Base-by-base conservation (phyloP, 441 rosid genomes). In the Populus tomentosa region DNA sequence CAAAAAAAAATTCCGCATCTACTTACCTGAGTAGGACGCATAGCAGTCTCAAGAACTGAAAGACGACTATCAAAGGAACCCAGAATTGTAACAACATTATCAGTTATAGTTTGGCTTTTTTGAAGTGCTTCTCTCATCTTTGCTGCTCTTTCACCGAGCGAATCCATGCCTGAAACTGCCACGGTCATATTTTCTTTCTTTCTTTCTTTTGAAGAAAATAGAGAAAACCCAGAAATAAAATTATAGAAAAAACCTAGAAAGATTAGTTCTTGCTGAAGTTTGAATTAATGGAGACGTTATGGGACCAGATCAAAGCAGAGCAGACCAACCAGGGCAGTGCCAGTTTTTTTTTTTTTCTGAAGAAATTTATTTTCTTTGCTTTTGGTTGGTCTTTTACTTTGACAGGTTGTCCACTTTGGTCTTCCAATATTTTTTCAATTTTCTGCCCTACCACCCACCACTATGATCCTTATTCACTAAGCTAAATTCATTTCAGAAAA, bases 271-370 rank as follows among this genome's bases (percentile, higher is more conserved):
- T 62, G 23, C 66, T 8, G 18, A 40, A 13, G 10, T 6, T 33
- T 3, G 35, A 53, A 46, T 13, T 14, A 70, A 42, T 23, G 26
- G 42, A 42, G 24, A 70, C 1, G 20, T 4, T 77, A 42, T 42
- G 53, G 53, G 18, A 42, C 53, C 53, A 42, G 53, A 42, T 10
- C 38, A 7, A 7, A 36, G 38, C 38, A 6, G 38, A 7, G 14
- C 50, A 42, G 16, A 42, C 50, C 50, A 10, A 11, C 50, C 50
- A 42, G 50, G 50, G 53, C 53, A 42, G 50, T 11, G 53, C 53
- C 53, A 42, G 53, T 92, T n/a, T n/a, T 42, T 42, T 42, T 20
- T 7, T 42, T 11, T 62, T 20, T 7, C 26, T 62, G 65, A 62
- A 20, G 65, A 62, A 62, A 13, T 7, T 62, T 10, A 20, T 21